phyloP scores from a whole-genome alignment of 352 stramenopile species.

The Phytophthora uliginosa region DNA sequence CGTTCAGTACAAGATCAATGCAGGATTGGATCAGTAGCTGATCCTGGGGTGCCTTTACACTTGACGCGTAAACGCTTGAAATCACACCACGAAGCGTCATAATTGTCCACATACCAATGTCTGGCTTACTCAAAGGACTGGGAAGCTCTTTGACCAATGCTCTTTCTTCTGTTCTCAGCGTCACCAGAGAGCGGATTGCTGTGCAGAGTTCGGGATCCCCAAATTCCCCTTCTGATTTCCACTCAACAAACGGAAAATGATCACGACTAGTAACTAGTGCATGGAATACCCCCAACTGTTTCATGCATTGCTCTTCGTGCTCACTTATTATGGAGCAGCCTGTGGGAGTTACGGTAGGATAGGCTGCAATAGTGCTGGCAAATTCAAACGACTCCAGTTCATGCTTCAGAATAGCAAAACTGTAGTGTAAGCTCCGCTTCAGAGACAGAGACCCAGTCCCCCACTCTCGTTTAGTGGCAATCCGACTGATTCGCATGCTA shows the following conservation, averaged over 20 bases:
- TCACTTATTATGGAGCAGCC: constrained; percentile 3
- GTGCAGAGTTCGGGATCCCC: constrained; percentile 26
- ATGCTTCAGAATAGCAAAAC: constrained; percentile 34
- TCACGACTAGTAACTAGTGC: constrained; percentile 32
- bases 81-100: constrained; percentile 30
- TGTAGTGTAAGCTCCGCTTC: constrained; percentile 34
- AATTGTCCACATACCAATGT: constrained; percentile 15
- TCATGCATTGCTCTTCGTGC: constrained; percentile 19
- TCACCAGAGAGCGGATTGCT: constrained; percentile 16
- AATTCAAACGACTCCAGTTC: constrained; percentile 21
- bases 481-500: not conserved
- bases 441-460: constrained; percentile 25
- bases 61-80: constrained; percentile 41
- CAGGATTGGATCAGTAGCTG: constrained; percentile 39
- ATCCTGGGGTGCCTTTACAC: constrained; percentile 29
- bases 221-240: constrained; percentile 35
- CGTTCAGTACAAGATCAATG: constrained; percentile 30
- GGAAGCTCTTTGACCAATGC: not conserved
- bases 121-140: not conserved
- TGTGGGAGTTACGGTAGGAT: not conserved
- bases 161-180: constrained; percentile 11
- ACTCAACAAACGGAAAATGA: constrained; percentile 35
- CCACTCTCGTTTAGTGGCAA: constrained; percentile 22
- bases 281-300: constrained; percentile 35
- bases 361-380: constrained; percentile 1